Percentiles rank a stretch among this genome's conserved stretches.
Evolutionary conservation across 768 basidiomycete genomes (phyloP).

Genomic region (Leccinum imitatum): DNA sequence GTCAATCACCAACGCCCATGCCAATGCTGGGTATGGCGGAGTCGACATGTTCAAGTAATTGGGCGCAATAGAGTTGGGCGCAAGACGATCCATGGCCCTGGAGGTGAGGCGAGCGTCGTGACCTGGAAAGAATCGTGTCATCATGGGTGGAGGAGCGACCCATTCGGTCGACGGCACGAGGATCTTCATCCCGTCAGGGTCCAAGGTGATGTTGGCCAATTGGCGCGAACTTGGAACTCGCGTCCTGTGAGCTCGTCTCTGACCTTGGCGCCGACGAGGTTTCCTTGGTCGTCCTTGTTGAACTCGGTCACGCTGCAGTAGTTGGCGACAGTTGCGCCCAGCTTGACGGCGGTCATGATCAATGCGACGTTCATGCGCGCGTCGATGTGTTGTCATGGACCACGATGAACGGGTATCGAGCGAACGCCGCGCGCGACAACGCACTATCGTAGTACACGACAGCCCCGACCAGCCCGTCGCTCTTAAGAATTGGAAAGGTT

Average conservation of each 20-base stretch:
- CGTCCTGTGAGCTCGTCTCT: constrained; percentile 82
- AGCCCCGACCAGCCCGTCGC: constrained; percentile 87
- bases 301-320: constrained; percentile 83
- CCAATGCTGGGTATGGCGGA: too few species aligned
- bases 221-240: constrained; percentile 74
- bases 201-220: too few species aligned
- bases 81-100: too few species aligned
- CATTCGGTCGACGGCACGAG: too few species aligned
- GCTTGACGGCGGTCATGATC: constrained; percentile 90
- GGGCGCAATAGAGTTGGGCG: too few species aligned
- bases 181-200: too few species aligned
- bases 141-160: too few species aligned
- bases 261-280: constrained; percentile 70
- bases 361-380: constrained; percentile 97
- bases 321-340: constrained; percentile 86
- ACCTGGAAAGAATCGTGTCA: too few species aligned
- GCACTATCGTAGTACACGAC: constrained; percentile 96
- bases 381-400: constrained; percentile 92
- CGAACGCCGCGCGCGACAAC: constrained; percentile 12
- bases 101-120: too few species aligned
- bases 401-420: not conserved
- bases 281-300: constrained; percentile 63
- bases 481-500: constrained; percentile 95
- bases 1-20: too few species aligned
- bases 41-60: too few species aligned